A percentile compares a stretch with the other conserved stretches of the same genome.
phyloP scores from a whole-genome alignment of 345 rosid genomes.

The Syzygium aqueum region DNA sequence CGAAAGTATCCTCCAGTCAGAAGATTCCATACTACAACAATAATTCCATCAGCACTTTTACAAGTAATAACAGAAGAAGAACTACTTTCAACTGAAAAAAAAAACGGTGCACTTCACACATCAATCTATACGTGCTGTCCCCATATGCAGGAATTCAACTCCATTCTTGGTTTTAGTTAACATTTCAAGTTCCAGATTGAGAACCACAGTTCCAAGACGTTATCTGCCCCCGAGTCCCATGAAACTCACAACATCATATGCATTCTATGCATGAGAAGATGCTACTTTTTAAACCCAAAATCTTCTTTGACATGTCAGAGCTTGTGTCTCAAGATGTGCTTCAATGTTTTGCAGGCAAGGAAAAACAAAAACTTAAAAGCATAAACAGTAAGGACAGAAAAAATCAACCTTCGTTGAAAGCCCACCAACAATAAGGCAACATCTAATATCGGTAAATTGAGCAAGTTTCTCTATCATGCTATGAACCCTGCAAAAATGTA shows the following conservation, averaged over 20 bases:
- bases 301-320: background rate
- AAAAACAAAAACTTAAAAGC: background rate
- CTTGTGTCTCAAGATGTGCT: background rate
- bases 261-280: background rate
- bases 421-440: conserved; percentile 92
- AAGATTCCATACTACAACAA: background rate
- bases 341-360: background rate
- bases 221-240: background rate
- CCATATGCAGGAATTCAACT: background rate
- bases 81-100: background rate
- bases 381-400: background rate
- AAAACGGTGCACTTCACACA: background rate
- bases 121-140: background rate
- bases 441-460: conserved; percentile 82
- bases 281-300: background rate
- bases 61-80: background rate
- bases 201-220: background rate
- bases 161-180: background rate
- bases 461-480: conserved; percentile 87
- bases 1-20: background rate
- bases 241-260: background rate
- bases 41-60: background rate
- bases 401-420: conserved; percentile 73
- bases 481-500: conserved; percentile 60
- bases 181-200: background rate